Evolutionary conservation across 441 rosid species (phyloP).

Genomic region (Euphorbia schlechtendalii): DNA sequence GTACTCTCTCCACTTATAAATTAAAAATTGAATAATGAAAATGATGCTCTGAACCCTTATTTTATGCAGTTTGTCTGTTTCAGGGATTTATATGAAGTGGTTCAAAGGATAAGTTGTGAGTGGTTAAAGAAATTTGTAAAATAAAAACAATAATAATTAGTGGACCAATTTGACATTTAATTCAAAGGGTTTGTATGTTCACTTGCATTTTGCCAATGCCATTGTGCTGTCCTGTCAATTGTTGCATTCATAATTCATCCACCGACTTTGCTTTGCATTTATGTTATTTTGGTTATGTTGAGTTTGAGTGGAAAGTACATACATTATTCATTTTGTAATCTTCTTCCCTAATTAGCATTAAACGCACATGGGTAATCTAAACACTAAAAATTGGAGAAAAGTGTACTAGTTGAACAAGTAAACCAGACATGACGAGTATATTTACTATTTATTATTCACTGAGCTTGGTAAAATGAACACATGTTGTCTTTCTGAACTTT

Average conservation of each 20-base stretch:
- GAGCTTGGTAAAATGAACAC: no score
- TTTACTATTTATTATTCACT: no score
- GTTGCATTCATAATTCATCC: background rate
- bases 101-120: background rate
- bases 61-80: constrained; percentile 10
- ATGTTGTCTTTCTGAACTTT: no score
- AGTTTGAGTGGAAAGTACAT: no score
- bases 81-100: background rate
- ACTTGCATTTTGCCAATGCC: background rate
- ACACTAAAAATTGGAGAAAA: no score
- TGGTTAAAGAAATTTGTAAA: constrained; percentile 4
- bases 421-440: no score
- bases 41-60: background rate
- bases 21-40: background rate
- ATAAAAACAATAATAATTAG: background rate
- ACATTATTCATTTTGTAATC: no score
- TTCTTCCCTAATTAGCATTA: no score
- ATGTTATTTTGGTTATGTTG: no score
- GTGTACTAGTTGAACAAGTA: no score
- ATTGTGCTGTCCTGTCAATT: background rate
- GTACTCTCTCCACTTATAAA: background rate
- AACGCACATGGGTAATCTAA: no score
- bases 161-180: background rate
- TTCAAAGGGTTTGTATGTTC: background rate
- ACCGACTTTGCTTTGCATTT: no score